Evolutionary conservation across 2,329 filamentous ascomycete genomes (phyloP).

Genomic region (Cladosporium sp.): DNA sequence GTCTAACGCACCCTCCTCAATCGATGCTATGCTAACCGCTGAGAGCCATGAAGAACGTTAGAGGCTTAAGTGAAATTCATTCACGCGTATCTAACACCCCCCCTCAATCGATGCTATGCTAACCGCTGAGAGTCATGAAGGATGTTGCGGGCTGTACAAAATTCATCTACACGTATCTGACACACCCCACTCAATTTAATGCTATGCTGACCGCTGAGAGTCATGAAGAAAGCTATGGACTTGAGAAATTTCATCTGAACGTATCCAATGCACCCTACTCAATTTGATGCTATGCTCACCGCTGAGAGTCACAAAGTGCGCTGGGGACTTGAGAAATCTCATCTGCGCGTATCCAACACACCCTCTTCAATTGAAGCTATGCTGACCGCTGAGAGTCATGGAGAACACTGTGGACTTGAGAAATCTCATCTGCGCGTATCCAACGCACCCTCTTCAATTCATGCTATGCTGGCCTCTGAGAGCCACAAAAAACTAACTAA

Average conservation of each 20-base stretch:
- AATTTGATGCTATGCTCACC: background rate
- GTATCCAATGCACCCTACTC: background rate
- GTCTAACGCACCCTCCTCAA: background rate
- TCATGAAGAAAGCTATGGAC: background rate
- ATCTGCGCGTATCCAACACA: background rate
- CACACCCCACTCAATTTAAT: background rate
- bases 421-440: background rate
- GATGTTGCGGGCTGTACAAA: too few species aligned
- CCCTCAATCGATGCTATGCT: background rate
- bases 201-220: background rate
- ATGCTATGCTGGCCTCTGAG: background rate
- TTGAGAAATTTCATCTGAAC: too few species aligned
- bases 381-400: background rate
- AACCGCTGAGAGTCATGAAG: background rate
- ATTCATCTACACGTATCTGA: background rate
- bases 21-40: background rate
- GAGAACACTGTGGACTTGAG: background rate
- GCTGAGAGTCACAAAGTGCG: background rate
- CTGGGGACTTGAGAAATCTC: too few species aligned
- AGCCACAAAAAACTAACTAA: background rate
- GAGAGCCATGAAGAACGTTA: background rate
- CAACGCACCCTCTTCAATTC: background rate
- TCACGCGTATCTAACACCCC: background rate
- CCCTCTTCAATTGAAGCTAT: background rate
- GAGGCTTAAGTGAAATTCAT: too few species aligned